A percentile compares a stretch with the other conserved stretches of the same genome.
These are phyloP conservation scores for Podospora pseudopauciseta DNA, from an alignment of 495 filamentous ascomycete species.

Conservation along the genomic window DNA sequence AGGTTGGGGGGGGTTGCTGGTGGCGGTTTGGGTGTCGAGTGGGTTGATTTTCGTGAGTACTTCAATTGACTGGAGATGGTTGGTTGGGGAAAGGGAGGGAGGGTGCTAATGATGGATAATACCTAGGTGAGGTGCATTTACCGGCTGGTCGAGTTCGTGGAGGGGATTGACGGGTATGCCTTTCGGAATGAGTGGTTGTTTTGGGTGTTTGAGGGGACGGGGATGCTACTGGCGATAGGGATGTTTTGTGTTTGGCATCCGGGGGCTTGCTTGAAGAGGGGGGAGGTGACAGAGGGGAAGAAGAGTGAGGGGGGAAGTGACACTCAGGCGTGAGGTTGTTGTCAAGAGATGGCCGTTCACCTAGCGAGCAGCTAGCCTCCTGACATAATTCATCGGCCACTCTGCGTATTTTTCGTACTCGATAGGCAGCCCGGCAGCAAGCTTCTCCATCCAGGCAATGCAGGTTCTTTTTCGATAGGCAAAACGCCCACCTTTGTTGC, in stretches of 20 bases:
- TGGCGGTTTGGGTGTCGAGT: constrained; percentile 51
- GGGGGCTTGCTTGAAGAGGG: constrained; percentile 12
- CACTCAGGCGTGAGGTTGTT: not conserved
- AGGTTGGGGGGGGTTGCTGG: constrained; percentile 51
- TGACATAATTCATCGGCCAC: constrained; percentile 24
- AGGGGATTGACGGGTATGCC: constrained; percentile 51
- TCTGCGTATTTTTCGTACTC: constrained; percentile 22
- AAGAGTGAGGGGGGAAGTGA: not conserved
- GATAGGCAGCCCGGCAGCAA: constrained; percentile 17
- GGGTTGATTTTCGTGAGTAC: constrained; percentile 52
- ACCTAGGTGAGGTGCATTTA: constrained; percentile 50
- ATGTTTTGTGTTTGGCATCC: constrained; percentile 24
- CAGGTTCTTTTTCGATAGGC: constrained; percentile 19
- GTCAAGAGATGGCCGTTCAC: not conserved
- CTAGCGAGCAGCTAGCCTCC: not conserved
- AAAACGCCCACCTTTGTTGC: constrained; percentile 14
- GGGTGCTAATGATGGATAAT: not conserved
- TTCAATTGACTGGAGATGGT: not conserved
- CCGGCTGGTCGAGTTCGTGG: constrained; percentile 59
- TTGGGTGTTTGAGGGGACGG: constrained; percentile 59
- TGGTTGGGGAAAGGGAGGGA: not conserved
- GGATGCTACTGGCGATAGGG: constrained; percentile 49
- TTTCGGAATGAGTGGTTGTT: constrained; percentile 56
- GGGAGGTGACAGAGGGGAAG: not conserved
- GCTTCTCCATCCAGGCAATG: constrained; percentile 22